Conservation (phyloP, 768 basidiomycete genomes). For the Russula sp. region DNA sequence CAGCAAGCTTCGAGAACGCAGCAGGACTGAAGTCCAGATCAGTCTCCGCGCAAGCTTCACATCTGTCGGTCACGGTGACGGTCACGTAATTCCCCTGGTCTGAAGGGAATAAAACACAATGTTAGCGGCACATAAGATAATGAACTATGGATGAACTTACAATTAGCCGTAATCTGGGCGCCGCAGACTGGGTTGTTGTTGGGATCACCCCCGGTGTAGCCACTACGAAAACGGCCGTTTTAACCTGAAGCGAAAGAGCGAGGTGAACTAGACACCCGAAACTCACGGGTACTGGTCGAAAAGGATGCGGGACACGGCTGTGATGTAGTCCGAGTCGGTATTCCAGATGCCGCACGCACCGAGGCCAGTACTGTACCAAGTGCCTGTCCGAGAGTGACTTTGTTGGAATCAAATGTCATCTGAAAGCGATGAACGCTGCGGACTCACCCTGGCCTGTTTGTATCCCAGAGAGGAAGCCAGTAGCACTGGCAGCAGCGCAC, state of each 20-base stretch:
- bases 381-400: constrained; percentile 31
- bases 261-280: not conserved
- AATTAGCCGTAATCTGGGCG: constrained; percentile 38
- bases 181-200: constrained; percentile 73
- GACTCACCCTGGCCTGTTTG: constrained; percentile 44
- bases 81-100: constrained; percentile 46
- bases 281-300: constrained; percentile 60
- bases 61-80: constrained; percentile 57
- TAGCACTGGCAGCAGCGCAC: not conserved
- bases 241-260: not conserved
- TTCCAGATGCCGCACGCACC: constrained; percentile 61
- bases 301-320: constrained; percentile 49
- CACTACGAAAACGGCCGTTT: constrained; percentile 34
- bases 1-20: constrained; percentile 50
- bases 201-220: constrained; percentile 53
- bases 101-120: constrained; percentile 26
- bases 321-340: constrained; percentile 46
- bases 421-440: constrained; percentile 1
- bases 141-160: constrained; percentile 34
- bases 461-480: constrained; percentile 39
- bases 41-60: constrained; percentile 44
- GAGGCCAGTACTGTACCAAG: constrained; percentile 54
- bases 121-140: constrained; percentile 12
- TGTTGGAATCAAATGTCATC: constrained; percentile 1
- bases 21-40: constrained; percentile 60